Evolutionary conservation across 2,329 filamentous ascomycete species (phyloP), one percentile per base, ranked within the genome.

Genomic region (Trichoderma brevicompactum): DNA sequence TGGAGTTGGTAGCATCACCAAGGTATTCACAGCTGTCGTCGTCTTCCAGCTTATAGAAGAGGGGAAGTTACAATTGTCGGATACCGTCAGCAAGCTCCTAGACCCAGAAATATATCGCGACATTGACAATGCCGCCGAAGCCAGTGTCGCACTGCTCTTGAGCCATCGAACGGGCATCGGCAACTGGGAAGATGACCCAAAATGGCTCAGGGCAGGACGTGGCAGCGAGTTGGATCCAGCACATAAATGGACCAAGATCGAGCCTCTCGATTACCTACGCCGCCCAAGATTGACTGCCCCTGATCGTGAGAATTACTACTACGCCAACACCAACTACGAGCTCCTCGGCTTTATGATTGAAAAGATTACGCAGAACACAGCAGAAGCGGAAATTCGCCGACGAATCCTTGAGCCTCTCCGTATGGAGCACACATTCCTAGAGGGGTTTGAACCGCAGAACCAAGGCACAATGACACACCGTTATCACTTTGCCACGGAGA

Each of bases 1-100:
- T 56, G 67, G 67, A 19, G 46, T 68, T 41, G 67, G 67, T 36
- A 67, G 65, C 59, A 67, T 68, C 38, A 68, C 67, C 43, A 68
- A 68, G n/a, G 63, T 68, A n/a, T 67, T 68, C 15, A 56, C 63
- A 5, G 59, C 67, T 5, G 64, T 66, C 3, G 65, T 68, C 9
- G 40, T 68, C 19, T 55, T 68, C 6, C 67, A 68, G 52, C 67
- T 68, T 28, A 52, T 65, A 7, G 67, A 68, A 50, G 63, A 68
- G 13, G 63, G 66, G n/a, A 68, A 64, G 54, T 44, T 68, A 4
- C 50, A 43, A 1, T 28, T 67, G 38, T 59, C 63, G 4, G 67
- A 67, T 10, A 64, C 63, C 7, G 63, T 67, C 43, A 48, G 59
- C n/a, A 8, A 58, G 43, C 46, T 64, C 8, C 38, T 68, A 10